A percentile compares a stretch with the other conserved stretches of the same genome.
These are phyloP conservation scores for Cadophora sp. DNA, from an alignment of 2,329 filamentous ascomycete species.

Conservation along the genomic window DNA sequence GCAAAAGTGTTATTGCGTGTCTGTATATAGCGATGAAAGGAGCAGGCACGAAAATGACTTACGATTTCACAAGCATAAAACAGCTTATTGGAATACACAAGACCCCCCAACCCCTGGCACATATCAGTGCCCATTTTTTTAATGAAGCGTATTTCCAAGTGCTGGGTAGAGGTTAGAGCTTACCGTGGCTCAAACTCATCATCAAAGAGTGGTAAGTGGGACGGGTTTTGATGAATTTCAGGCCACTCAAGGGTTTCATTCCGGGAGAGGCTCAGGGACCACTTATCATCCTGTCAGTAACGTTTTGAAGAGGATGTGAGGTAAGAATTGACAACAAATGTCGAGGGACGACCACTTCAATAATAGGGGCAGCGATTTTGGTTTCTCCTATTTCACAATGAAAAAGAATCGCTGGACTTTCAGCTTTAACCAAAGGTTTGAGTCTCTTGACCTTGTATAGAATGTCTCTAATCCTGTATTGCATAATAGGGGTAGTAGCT, in stretches of 20 bases:
- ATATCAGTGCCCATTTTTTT: background rate
- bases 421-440: background rate
- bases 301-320: background rate
- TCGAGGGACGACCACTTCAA: background rate
- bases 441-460: background rate
- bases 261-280: conserved; percentile 10
- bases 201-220: background rate
- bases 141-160: background rate
- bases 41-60: conserved; percentile 26
- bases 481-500: no score
- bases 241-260: background rate
- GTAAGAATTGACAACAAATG: background rate
- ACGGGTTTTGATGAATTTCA: background rate
- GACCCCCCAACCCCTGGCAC: conserved; percentile 41
- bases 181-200: conserved; percentile 7
- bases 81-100: conserved; percentile 35
- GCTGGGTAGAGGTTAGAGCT: background rate
- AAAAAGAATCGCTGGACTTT: no score
- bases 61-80: conserved; percentile 32
- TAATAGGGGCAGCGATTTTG: background rate
- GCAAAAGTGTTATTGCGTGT: conserved; percentile 7
- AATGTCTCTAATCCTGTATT: background rate
- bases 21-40: background rate
- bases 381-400: no score
- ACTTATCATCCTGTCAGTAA: conserved; percentile 7